Conservation (phyloP, 1,284 basidiomycete species). For the Naganishia liquefaciens region DNA sequence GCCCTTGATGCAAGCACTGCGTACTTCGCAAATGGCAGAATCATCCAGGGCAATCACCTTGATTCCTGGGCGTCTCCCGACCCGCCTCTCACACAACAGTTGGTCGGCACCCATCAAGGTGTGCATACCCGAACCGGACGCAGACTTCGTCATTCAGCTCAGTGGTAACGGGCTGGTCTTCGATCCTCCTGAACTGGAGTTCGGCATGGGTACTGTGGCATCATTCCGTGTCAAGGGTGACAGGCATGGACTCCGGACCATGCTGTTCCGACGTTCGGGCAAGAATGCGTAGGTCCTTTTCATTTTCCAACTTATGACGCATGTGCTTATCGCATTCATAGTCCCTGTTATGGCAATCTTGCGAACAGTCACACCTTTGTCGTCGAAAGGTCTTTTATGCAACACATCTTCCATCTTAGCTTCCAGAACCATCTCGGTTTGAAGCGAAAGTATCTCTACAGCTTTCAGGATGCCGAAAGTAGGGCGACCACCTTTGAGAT, state of each 20-base stretch:
- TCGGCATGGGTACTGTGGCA: constrained; percentile 71
- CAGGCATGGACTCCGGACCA: constrained; percentile 73
- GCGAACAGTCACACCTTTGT: constrained; percentile 72
- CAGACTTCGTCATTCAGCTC: constrained; percentile 73
- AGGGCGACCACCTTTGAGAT: constrained; percentile 72
- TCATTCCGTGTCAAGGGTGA: constrained; percentile 83
- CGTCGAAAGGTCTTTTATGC: constrained; percentile 90
- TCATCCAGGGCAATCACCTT: constrained; percentile 58
- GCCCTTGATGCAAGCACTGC: constrained; percentile 70
- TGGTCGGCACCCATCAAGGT: constrained; percentile 83
- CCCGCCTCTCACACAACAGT: constrained; percentile 74
- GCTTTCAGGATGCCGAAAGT: constrained; percentile 72
- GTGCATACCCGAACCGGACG: constrained; percentile 76
- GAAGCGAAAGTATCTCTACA: constrained; percentile 89
- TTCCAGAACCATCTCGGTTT: constrained; percentile 70
- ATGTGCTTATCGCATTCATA: constrained; percentile 26
- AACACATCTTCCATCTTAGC: constrained; percentile 85
- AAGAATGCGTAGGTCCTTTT: constrained; percentile 64
- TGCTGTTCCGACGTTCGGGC: constrained; percentile 77
- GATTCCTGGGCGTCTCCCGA: constrained; percentile 68
- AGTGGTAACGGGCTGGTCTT: constrained; percentile 81
- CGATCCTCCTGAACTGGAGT: constrained; percentile 77
- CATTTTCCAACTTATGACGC: neutral
- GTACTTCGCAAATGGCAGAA: constrained; percentile 49
- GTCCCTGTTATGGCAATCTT: constrained; percentile 70